Evolutionary conservation across 1,284 basidiomycete genomes (phyloP).

Genomic region (Pyrrhoderma noxium): DNA sequence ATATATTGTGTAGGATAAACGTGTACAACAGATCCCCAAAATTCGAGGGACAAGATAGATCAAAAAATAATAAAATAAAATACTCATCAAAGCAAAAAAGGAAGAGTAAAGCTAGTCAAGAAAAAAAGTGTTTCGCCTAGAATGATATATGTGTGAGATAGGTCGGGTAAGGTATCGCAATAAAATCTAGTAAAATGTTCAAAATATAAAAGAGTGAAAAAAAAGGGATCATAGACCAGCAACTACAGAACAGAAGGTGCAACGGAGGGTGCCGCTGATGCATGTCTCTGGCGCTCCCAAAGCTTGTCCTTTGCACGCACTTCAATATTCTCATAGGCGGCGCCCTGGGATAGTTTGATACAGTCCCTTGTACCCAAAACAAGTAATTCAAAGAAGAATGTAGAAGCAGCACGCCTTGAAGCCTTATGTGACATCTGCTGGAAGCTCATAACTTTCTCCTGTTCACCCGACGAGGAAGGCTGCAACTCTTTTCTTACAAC

Average conservation of each 20-base stretch:
- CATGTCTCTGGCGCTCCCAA: constrained; percentile 64
- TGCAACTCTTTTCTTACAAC: constrained; percentile 75
- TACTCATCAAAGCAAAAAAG: too few species aligned
- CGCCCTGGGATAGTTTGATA: constrained; percentile 69
- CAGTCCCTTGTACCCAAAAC: constrained; percentile 91
- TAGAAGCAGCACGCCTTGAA: constrained; percentile 82
- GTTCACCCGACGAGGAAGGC: constrained; percentile 36
- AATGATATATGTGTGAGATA: too few species aligned
- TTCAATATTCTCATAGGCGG: constrained; percentile 81
- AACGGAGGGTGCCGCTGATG: constrained; percentile 34
- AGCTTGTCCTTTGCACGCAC: constrained; percentile 78
- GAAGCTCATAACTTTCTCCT: constrained; percentile 65
- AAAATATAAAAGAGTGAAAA: too few species aligned
- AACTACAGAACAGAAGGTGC: not conserved
- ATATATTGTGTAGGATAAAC: too few species aligned
- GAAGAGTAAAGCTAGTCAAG: too few species aligned
- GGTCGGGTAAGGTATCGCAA: too few species aligned
- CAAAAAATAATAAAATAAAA: too few species aligned
- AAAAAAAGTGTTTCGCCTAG: too few species aligned
- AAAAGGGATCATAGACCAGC: too few species aligned
- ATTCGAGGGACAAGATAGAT: too few species aligned
- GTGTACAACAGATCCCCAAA: too few species aligned
- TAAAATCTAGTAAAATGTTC: too few species aligned
- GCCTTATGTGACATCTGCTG: constrained; percentile 72
- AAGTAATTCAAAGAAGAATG: constrained; percentile 97